These are phyloP conservation scores for Emericellopsis atlantica DNA, from an alignment of 2,329 filamentous ascomycete species.

Conservation along the genomic window DNA sequence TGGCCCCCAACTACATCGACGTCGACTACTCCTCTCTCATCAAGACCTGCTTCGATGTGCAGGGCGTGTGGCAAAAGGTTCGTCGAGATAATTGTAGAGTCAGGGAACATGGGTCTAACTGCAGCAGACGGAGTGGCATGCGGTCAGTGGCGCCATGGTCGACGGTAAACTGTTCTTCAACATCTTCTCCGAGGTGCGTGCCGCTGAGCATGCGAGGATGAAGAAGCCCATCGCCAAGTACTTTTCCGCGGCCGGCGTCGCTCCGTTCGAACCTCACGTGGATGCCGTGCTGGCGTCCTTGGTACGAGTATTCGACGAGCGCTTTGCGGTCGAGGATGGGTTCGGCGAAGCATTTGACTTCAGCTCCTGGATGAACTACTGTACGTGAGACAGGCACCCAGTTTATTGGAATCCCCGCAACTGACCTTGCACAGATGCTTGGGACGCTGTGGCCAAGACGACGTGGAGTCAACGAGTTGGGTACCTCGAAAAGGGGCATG, in stretches of 20 bases:
- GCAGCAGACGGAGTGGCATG: slow-evolving; percentile 1
- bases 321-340: slow-evolving; percentile 12
- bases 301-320: slow-evolving; percentile 11
- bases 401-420: not conserved
- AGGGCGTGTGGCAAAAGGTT: slow-evolving; percentile 1
- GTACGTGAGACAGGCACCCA: slow-evolving; percentile 5
- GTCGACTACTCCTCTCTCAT: slow-evolving; percentile 21
- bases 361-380: slow-evolving; percentile 12
- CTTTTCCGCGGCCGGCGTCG: slow-evolving; percentile 15
- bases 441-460: slow-evolving; percentile 26
- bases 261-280: slow-evolving; percentile 16
- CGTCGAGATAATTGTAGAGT: not conserved
- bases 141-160: slow-evolving; percentile 9
- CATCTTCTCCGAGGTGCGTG: slow-evolving; percentile 21
- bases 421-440: slow-evolving; percentile 8
- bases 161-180: slow-evolving; percentile 22
- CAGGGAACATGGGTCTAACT: not conserved
- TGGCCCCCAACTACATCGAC: slow-evolving; percentile 24
- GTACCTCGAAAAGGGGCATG: slow-evolving; percentile 19
- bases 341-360: slow-evolving; percentile 5
- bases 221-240: slow-evolving; percentile 24
- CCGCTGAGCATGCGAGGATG: slow-evolving; percentile 16
- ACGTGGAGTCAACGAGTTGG: slow-evolving; percentile 27
- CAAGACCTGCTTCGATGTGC: slow-evolving; percentile 1
- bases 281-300: slow-evolving; percentile 16